Evolutionary conservation across 1,139 yeast genomes (phyloP).

Genomic region (Saccharomyces hybrid): DNA sequence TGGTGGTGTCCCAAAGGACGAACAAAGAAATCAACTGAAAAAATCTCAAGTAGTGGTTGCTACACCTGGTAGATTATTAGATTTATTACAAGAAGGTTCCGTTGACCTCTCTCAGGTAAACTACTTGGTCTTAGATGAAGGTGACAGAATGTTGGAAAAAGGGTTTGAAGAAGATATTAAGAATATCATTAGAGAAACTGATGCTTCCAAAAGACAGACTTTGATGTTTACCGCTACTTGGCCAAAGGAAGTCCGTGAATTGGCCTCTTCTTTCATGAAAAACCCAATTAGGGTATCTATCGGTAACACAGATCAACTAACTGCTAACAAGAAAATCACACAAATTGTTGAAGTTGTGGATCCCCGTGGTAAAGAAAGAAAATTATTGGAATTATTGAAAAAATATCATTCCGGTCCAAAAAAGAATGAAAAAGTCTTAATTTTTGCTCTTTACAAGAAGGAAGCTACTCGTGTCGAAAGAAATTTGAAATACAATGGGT

Average conservation of each 20-base stretch:
- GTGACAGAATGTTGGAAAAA: slow-evolving; percentile 94
- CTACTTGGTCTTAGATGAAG: slow-evolving; percentile 89
- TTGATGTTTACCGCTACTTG: slow-evolving; percentile 97
- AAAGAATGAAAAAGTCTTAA: slow-evolving; percentile 70
- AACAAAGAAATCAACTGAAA: slow-evolving; percentile 64
- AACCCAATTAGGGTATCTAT: slow-evolving; percentile 81
- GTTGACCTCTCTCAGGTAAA: slow-evolving; percentile 60
- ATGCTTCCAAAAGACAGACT: slow-evolving; percentile 85
- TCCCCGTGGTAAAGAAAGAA: slow-evolving; percentile 72
- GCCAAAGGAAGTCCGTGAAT: slow-evolving; percentile 94
- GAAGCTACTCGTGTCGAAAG: slow-evolving; percentile 91
- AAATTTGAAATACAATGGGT: slow-evolving; percentile 63
- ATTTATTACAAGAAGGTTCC: slow-evolving; percentile 82
- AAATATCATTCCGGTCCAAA: slow-evolving; percentile 65
- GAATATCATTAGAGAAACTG: slow-evolving; percentile 77
- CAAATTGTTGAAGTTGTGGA: slow-evolving; percentile 92
- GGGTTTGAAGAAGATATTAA: slow-evolving; percentile 97
- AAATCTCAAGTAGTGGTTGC: slow-evolving; percentile 78
- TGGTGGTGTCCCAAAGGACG: slow-evolving; percentile 96
- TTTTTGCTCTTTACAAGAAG: slow-evolving; percentile 91
- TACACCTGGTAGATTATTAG: slow-evolving; percentile 93
- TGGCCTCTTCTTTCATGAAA: slow-evolving; percentile 81
- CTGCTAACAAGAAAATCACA: slow-evolving; percentile 88
- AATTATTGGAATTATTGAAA: slow-evolving; percentile 59
- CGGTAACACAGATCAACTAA: slow-evolving; percentile 88